A percentile compares a stretch with the other conserved stretches of the same genome.
phyloP scores from a whole-genome alignment of 768 basidiomycete species.

The Suillus luteus region DNA sequence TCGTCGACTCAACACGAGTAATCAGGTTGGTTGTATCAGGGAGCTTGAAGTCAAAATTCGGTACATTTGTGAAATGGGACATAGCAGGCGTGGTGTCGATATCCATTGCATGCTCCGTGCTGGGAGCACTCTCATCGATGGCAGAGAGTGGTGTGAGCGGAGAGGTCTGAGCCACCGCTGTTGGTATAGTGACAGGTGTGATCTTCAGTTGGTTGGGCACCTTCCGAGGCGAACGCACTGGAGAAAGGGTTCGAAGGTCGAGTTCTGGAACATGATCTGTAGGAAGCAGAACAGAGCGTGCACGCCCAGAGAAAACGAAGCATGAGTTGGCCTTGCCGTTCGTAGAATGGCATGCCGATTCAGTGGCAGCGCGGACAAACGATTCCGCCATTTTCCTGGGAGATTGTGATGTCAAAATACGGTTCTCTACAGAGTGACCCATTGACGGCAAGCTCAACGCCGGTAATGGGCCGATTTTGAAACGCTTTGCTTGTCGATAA shows the following conservation, averaged over 20 bases:
- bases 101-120: slow-evolving; percentile 24
- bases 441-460: slow-evolving; percentile 19
- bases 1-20: slow-evolving; percentile 24
- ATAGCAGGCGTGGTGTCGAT: slow-evolving; percentile 22
- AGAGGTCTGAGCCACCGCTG: slow-evolving; percentile 9
- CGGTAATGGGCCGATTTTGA: slow-evolving; percentile 23
- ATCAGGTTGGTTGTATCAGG: slow-evolving; percentile 30
- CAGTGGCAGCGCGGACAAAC: slow-evolving; percentile 25
- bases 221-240: slow-evolving; percentile 28
- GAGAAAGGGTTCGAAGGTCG: slow-evolving; percentile 22
- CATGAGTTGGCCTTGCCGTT: slow-evolving; percentile 11
- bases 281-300: slow-evolving; percentile 32
- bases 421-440: slow-evolving; percentile 11
- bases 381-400: slow-evolving; percentile 9
- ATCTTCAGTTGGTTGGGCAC: slow-evolving; percentile 25
- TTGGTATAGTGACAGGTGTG: slow-evolving; percentile 27
- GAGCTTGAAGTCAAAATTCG: slow-evolving; percentile 17
- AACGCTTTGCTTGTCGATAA: slow-evolving; percentile 28
- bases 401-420: not conserved
- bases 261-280: slow-evolving; percentile 10
- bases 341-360: slow-evolving; percentile 9
- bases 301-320: slow-evolving; percentile 23
- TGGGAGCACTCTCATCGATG: not conserved
- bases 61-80: slow-evolving; percentile 26
- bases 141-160: slow-evolving; percentile 1